Evolutionary conservation across 1,139 yeast species (phyloP), one percentile per base, ranked within the genome.

Genomic region (Sporopachydermia cereana): DNA sequence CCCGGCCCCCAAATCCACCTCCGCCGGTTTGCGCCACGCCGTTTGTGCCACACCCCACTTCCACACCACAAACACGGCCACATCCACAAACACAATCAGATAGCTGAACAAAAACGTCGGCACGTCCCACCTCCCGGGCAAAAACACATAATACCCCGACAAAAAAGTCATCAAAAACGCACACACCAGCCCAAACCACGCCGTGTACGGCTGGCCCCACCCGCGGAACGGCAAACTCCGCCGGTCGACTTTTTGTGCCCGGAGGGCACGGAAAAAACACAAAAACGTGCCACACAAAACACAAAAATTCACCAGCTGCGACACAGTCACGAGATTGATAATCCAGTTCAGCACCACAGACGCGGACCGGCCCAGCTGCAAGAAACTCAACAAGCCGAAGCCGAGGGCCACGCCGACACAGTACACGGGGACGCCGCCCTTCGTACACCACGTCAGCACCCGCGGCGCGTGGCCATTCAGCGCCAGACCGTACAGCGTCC

Each of bases 241-340:
- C 44, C 89, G 62, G 46, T 71, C 70, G 39, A 79, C 62, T 5
- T 74, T 74, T 54, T 82, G 89, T 1, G 71, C 76, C 41, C 67
- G 58, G 53, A 76, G 69, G 2, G 89, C 91, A 45, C 71, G 66
- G 61, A 75, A 73, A 63, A 84, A 85, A 62, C 72, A 77, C 50
- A 69, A 50, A 62, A 81, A 85, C 2, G 82, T 79, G 36, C 77
- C 58, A 48, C 77, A 66, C 70, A 85, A 77, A 51, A 77, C 69
- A 41, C 74, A 72, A 56, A 79, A 84, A 59, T 82, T 84, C 56
- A 84, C 74, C 53, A 84, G 66, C 61, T 84, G 91, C 2, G 89
- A 80, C 1, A 89, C 84, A 1, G 95, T 84, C 54, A 83, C 81
- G 53, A 85, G 66, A 54, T 77, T 79, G 46, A 84, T 79, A 60